Evolutionary conservation across 345 rosid genomes (phyloP), one percentile per base, ranked within the genome.

Genomic region (Bretschneidera sinensis): DNA sequence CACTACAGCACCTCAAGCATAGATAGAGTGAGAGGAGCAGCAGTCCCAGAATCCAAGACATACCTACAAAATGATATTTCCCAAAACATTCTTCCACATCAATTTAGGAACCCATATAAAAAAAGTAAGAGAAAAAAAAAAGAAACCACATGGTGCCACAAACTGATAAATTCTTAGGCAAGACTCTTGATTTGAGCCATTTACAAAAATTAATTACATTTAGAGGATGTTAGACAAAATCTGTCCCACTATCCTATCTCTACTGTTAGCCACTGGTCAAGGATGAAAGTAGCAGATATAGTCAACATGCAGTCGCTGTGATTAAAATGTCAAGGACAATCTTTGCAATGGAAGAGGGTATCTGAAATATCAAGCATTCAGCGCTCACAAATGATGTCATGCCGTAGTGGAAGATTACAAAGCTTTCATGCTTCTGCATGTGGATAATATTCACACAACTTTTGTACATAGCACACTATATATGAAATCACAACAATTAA

Each of bases 21-120:
- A 51, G 92, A 90, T 50, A 94, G 83, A 59, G 90, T 83, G 60
- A 94, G 97, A 66, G 99, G 99, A 72, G 99, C 92, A 70, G 99
- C 99, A 69, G 86, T 82, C 74, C 87, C 92, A 69, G 99, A 75
- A 73, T 90, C 97, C 87, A 86, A 65, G 55, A 94, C 92, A 86
- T 94, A 94, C 99, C 99, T 94, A 59, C 61, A 73, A 53, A 74
- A 57, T 18, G 68, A 67, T 34, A 60, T 57, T 59, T 73, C 62
- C 50, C 53, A 60, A 24, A 39, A 63, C 48, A 21, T 22, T 31
- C 31, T 18, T 1, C 21, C 17, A 15, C 34, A 31, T 43, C 24
- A 43, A 57, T 8, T 28, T 22, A 39, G 4, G 15, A 39, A 1
- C 45, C 15, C 11, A 39, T 39, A 39, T 31, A 25, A 15, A 48